Evolutionary conservation across 2,329 filamentous ascomycete species (phyloP).

Genomic region (Chaetomium sp.): DNA sequence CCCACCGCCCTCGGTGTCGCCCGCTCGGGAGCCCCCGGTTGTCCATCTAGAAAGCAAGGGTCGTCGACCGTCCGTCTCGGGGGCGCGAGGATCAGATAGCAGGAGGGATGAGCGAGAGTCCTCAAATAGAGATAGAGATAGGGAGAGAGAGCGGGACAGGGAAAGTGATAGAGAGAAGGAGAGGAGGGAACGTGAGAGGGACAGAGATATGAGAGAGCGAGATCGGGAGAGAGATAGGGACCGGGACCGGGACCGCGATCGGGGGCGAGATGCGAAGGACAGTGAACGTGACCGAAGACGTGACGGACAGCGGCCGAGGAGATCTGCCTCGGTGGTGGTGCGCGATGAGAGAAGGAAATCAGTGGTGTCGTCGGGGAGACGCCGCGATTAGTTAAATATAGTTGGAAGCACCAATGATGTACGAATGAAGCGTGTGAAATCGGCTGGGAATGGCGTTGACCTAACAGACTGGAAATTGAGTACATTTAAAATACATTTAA

Average conservation of each 20-base stretch:
- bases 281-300: neutral
- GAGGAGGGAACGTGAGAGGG: neutral
- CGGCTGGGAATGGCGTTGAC: too few relatives aligned
- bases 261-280: neutral
- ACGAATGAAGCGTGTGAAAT: too few relatives aligned
- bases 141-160: neutral
- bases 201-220: neutral
- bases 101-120: neutral
- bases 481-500: too few relatives aligned
- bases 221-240: neutral
- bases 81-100: too few relatives aligned
- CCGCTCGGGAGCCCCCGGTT: too few relatives aligned
- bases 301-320: constrained; percentile 2
- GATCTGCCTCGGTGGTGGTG: neutral
- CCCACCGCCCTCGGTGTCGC: too few relatives aligned
- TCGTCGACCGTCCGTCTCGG: too few relatives aligned
- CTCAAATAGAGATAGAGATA: neutral
- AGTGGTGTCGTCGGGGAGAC: neutral
- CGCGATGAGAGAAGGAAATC: neutral
- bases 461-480: too few relatives aligned
- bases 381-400: too few relatives aligned
- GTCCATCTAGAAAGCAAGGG: too few relatives aligned
- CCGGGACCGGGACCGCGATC: constrained; percentile 2
- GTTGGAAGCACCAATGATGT: too few relatives aligned
- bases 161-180: constrained; percentile 10